Conservation (phyloP, 345 rosid genomes). For the Populus ilicifolia region DNA sequence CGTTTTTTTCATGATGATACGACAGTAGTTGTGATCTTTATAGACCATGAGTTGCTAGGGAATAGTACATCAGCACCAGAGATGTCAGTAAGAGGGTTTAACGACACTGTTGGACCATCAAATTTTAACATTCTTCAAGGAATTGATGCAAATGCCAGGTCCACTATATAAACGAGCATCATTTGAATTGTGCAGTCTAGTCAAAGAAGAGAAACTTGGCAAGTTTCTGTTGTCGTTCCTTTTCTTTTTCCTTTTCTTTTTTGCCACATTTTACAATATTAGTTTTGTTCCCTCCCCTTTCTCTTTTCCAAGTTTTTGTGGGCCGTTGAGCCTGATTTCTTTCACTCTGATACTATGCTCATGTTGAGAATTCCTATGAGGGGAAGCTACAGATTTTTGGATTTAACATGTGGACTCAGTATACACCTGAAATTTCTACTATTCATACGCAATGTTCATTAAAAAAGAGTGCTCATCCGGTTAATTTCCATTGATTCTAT, state of each 20-base stretch:
- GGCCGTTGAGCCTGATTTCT: not conserved
- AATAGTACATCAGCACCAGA: slow-evolving; percentile 47
- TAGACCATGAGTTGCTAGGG: slow-evolving; percentile 53
- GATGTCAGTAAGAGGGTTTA: slow-evolving; percentile 61
- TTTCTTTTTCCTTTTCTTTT: not conserved
- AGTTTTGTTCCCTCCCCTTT: slow-evolving; percentile 4
- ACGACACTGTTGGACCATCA: slow-evolving; percentile 62
- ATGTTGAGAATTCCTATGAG: not conserved
- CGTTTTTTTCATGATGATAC: slow-evolving; percentile 82
- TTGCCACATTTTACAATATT: not conserved
- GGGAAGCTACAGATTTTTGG: not conserved
- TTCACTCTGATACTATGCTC: not conserved
- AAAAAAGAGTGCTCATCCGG: not conserved
- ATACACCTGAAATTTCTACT: not conserved
- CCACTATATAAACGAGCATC: slow-evolving; percentile 15
- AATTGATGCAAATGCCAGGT: slow-evolving; percentile 12
- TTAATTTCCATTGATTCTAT: too few species aligned
- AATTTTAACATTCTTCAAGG: slow-evolving; percentile 51
- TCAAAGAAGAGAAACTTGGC: slow-evolving; percentile 4
- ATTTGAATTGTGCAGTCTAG: slow-evolving; percentile 10
- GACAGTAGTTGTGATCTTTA: slow-evolving; percentile 74
- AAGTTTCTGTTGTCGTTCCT: not conserved
- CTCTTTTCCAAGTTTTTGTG: not conserved
- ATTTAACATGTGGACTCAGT: not conserved
- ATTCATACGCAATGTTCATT: not conserved